Percentiles rank a stretch among this genome's conserved stretches.
These are phyloP conservation scores for Leccinum ochraceum DNA, from an alignment of 768 basidiomycete genomes.

Conservation along the genomic window DNA sequence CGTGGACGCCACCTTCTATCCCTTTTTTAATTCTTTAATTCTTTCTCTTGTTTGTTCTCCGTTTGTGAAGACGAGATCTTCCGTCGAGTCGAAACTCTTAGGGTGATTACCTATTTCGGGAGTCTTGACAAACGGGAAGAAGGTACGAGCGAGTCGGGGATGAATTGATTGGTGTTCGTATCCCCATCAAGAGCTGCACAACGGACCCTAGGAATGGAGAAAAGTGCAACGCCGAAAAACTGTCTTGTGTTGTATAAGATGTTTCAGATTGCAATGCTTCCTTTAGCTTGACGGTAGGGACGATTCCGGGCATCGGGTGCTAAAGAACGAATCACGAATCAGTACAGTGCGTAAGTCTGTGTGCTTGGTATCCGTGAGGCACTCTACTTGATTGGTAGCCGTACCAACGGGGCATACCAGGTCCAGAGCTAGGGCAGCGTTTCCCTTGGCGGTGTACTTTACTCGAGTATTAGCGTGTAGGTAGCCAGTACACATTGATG, in stretches of 20 bases:
- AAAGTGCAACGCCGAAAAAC: not conserved
- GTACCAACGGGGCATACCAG: not conserved
- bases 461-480: not conserved
- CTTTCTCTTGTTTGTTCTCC: not conserved
- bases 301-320: not conserved
- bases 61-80: not conserved
- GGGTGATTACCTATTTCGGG: not conserved
- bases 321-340: not conserved
- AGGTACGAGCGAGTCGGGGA: not conserved
- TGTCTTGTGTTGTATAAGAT: not conserved
- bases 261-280: not conserved
- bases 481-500: not conserved
- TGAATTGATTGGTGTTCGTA: not conserved
- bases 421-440: not conserved
- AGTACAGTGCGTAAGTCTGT: not conserved
- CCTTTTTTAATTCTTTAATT: not conserved
- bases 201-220: not conserved
- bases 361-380: not conserved
- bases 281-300: conserved; percentile 1
- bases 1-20: not conserved
- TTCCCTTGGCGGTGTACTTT: not conserved
- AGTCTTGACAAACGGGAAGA: not conserved
- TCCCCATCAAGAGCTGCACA: not conserved
- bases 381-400: not conserved
- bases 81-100: conserved; percentile 5